Conservation (phyloP, 1,284 basidiomycete genomes). For the Phenoliferia sp. region DNA sequence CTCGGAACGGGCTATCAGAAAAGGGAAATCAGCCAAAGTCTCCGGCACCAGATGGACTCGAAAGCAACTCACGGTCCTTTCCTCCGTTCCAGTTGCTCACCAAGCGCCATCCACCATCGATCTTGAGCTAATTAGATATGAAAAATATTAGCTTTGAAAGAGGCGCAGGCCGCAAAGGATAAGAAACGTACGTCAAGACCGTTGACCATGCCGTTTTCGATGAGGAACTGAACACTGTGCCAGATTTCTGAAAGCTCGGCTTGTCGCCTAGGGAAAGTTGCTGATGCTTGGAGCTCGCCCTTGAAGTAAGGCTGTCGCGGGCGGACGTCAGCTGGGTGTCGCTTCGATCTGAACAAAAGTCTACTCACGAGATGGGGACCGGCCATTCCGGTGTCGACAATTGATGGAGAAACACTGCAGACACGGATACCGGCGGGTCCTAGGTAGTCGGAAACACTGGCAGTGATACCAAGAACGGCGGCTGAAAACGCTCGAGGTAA, state of each 20-base stretch:
- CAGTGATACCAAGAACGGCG: constrained; percentile 40
- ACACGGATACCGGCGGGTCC: constrained; percentile 42
- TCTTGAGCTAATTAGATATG: background rate
- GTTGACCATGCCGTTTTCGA: constrained; percentile 40
- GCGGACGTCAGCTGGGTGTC: background rate
- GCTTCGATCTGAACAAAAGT: background rate
- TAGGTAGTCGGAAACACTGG: constrained; percentile 39
- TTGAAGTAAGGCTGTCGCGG: constrained; percentile 35
- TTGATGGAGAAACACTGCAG: constrained; percentile 41
- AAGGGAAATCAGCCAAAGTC: background rate
- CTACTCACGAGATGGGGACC: background rate
- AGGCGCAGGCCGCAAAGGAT: too few relatives aligned
- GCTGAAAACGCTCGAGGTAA: constrained; percentile 8
- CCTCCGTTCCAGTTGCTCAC: constrained; percentile 20
- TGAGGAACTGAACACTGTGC: constrained; percentile 37
- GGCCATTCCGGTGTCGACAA: constrained; percentile 40
- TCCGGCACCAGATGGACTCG: background rate
- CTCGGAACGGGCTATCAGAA: constrained; percentile 28
- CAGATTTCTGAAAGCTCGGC: constrained; percentile 39
- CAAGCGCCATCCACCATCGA: constrained; percentile 42
- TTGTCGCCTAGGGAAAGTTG: constrained; percentile 41
- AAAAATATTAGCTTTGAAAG: background rate
- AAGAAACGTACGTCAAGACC: constrained; percentile 37
- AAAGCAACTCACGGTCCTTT: background rate
- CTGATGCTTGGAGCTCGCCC: constrained; percentile 37